Conservation (phyloP, 2,329 filamentous ascomycete genomes). For the Periconia sp. region DNA sequence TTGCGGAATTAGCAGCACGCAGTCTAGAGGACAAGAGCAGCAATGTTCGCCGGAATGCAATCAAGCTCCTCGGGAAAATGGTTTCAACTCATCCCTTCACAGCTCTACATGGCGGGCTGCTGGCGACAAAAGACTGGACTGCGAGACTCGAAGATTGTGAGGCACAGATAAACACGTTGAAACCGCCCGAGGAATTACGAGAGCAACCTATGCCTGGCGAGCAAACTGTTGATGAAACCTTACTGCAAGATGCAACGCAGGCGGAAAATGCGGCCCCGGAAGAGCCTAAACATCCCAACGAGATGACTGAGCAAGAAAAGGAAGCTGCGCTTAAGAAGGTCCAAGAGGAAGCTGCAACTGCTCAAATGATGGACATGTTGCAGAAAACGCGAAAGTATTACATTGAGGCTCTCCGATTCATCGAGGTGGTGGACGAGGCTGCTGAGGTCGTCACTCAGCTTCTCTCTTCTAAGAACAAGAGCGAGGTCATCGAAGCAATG, state of each 20-base stretch:
- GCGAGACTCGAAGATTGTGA: conserved; percentile 82
- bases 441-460: conserved; percentile 84
- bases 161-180: conserved; percentile 77
- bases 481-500: conserved; percentile 98
- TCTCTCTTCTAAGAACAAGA: conserved; percentile 94
- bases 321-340: conserved; percentile 76
- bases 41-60: conserved; percentile 92
- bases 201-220: conserved; percentile 68
- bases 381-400: conserved; percentile 91
- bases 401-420: conserved; percentile 90
- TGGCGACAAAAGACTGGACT: conserved; percentile 86
- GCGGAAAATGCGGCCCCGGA: conserved; percentile 58
- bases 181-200: conserved; percentile 78
- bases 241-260: conserved; percentile 89
- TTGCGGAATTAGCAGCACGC: conserved; percentile 82
- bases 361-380: conserved; percentile 85
- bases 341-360: conserved; percentile 84
- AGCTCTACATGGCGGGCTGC: conserved; percentile 69
- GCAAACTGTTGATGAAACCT: conserved; percentile 72
- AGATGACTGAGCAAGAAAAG: conserved; percentile 83
- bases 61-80: conserved; percentile 85
- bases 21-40: conserved; percentile 98
- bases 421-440: conserved; percentile 85
- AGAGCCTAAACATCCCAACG: conserved; percentile 58
- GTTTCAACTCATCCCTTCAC: conserved; percentile 91